Conservation (phyloP, 345 rosid species). For the Euclidium syriacum region DNA sequence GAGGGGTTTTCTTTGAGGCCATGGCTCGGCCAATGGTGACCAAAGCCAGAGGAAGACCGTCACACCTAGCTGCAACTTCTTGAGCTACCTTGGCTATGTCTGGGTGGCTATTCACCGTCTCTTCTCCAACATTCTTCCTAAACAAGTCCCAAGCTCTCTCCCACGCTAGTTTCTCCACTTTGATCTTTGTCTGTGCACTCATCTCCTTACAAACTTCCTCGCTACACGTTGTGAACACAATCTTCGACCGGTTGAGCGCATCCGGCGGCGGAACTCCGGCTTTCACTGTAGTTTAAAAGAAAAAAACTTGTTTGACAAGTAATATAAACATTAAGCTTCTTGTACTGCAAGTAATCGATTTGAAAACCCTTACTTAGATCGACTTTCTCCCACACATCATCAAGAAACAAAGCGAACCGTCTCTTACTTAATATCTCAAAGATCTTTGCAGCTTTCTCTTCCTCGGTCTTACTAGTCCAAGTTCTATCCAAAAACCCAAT, state of each 20-base stretch:
- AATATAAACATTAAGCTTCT: background rate
- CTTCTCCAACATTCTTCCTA: slow-evolving; percentile 31
- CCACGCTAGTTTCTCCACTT: slow-evolving; percentile 26
- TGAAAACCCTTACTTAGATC: slow-evolving; percentile 26
- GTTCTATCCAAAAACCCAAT: slow-evolving; percentile 31
- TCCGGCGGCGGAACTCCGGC: slow-evolving; percentile 30
- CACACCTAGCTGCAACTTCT: slow-evolving; percentile 26
- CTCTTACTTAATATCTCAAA: slow-evolving; percentile 35
- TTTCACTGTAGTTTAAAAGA: background rate
- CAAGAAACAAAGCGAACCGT: slow-evolving; percentile 34
- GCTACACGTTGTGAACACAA: slow-evolving; percentile 29
- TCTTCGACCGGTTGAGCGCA: slow-evolving; percentile 21
- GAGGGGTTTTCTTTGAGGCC: slow-evolving; percentile 29
- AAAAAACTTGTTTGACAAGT: background rate
- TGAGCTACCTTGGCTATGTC: slow-evolving; percentile 29
- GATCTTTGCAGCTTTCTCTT: slow-evolving; percentile 27
- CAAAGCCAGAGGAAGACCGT: slow-evolving; percentile 35
- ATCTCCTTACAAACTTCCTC: slow-evolving; percentile 34
- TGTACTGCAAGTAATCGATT: background rate
- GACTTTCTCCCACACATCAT: slow-evolving; percentile 37
- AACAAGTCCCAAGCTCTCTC: slow-evolving; percentile 37
- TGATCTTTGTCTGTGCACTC: slow-evolving; percentile 30
- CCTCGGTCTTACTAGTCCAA: slow-evolving; percentile 27
- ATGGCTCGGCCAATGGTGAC: slow-evolving; percentile 37
- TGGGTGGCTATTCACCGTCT: slow-evolving; percentile 22